These are phyloP conservation scores for Toxicodendron radicans DNA, from an alignment of 345 rosid species.

Conservation along the genomic window DNA sequence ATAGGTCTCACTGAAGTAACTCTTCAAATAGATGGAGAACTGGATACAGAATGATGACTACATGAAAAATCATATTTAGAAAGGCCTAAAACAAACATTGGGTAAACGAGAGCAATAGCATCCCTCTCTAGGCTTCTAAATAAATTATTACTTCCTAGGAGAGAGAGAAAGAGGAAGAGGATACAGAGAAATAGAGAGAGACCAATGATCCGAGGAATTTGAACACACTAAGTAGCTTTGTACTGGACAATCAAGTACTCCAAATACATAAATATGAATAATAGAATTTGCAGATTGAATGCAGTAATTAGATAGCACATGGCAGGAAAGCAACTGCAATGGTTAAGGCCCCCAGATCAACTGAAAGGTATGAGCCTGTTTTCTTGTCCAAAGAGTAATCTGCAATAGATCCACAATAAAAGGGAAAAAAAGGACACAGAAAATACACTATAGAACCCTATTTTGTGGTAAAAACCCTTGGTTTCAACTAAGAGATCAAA, in stretches of 20 bases:
- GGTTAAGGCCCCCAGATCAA: not conserved
- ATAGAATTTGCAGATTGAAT: constrained; percentile 4
- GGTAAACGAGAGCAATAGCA: not conserved
- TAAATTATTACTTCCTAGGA: not conserved
- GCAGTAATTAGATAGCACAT: not conserved
- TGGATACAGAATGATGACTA: not conserved
- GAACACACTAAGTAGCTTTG: not conserved
- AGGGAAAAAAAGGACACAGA: not conserved
- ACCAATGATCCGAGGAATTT: not conserved
- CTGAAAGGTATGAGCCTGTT: not conserved
- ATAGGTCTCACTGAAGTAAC: constrained; percentile 8
- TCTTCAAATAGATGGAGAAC: not conserved
- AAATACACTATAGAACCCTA: constrained; percentile 6
- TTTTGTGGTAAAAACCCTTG: no score
- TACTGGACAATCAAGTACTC: constrained; percentile 4
- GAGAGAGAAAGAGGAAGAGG: not conserved
- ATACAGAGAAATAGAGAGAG: constrained; percentile 3
- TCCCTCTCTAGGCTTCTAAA: not conserved
- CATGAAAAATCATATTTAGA: not conserved
- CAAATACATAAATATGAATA: not conserved
- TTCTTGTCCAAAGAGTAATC: not conserved
- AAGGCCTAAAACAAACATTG: not conserved
- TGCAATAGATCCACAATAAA: not conserved
- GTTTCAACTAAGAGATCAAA: no score
- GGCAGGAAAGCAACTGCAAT: not conserved